Evolutionary conservation across 495 filamentous ascomycete genomes (phyloP).

Genomic region (Bathelium albidoporum): DNA sequence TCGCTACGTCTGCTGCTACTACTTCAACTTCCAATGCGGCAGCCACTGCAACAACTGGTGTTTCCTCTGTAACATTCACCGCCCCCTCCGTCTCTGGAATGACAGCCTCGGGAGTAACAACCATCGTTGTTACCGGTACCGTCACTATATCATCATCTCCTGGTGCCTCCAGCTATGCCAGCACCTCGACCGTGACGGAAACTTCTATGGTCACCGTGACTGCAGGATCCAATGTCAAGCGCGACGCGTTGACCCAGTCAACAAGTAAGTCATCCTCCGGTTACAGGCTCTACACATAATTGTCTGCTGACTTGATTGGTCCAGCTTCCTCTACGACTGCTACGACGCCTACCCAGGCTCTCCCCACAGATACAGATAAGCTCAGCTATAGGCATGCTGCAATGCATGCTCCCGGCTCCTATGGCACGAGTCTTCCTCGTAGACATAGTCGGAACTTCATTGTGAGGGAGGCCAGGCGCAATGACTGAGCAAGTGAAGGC

Average conservation of each 20-base stretch:
- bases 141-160: background rate
- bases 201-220: background rate
- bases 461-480: background rate
- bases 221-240: background rate
- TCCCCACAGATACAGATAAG: background rate
- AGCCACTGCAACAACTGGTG: background rate
- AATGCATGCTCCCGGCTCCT: background rate
- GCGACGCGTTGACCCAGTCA: background rate
- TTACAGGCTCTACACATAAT: background rate
- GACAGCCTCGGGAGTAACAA: background rate
- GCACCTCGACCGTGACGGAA: background rate
- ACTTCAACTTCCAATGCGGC: background rate
- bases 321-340: background rate
- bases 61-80: background rate
- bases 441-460: background rate
- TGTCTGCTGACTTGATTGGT: conserved; percentile 2
- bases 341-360: background rate
- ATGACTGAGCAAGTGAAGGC: background rate
- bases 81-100: background rate
- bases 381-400: background rate
- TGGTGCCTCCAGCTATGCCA: background rate
- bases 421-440: background rate
- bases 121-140: background rate
- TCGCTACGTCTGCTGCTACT: conserved; percentile 1
- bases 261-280: background rate